Evolutionary conservation across 352 stramenopile species (phyloP).

Genomic region (Phytophthora citricola): DNA sequence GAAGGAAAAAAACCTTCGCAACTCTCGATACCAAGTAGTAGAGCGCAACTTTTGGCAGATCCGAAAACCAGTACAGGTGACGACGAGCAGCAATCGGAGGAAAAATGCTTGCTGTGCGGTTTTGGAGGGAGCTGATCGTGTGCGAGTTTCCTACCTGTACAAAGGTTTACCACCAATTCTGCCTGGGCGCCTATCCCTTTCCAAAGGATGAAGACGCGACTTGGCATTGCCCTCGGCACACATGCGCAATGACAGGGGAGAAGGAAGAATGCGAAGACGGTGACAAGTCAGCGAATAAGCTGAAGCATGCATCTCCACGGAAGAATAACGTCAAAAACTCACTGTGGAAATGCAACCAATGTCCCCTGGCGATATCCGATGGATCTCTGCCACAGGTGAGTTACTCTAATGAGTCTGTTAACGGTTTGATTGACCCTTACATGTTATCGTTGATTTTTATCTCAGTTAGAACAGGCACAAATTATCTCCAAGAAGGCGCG

Average conservation of each 20-base stretch:
- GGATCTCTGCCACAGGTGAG: slow-evolving; percentile 62
- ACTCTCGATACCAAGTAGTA: slow-evolving; percentile 47
- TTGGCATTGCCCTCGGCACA: slow-evolving; percentile 85
- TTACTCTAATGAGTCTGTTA: slow-evolving; percentile 2
- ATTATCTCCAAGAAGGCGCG: slow-evolving; percentile 71
- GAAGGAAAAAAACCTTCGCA: slow-evolving; percentile 48
- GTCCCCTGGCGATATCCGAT: slow-evolving; percentile 71
- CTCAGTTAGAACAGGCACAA: slow-evolving; percentile 64
- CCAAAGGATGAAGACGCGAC: slow-evolving; percentile 81
- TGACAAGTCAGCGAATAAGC: slow-evolving; percentile 42
- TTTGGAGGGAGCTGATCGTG: slow-evolving; percentile 84
- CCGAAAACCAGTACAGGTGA: slow-evolving; percentile 44
- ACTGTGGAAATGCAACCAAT: slow-evolving; percentile 85
- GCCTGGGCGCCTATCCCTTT: slow-evolving; percentile 79
- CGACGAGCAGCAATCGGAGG: slow-evolving; percentile 67
- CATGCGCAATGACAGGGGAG: slow-evolving; percentile 67
- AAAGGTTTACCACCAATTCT: slow-evolving; percentile 91
- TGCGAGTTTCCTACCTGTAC: slow-evolving; percentile 84
- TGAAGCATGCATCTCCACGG: slow-evolving; percentile 56
- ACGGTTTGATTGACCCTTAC: slow-evolving; percentile 8
- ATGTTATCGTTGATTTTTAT: slow-evolving; percentile 9
- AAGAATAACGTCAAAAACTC: slow-evolving; percentile 62
- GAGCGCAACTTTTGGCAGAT: slow-evolving; percentile 39
- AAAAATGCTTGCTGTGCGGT: slow-evolving; percentile 81
- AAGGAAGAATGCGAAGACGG: slow-evolving; percentile 59